Conservation (phyloP, 1,139 yeast genomes). For the Kazachstania sp. region DNA sequence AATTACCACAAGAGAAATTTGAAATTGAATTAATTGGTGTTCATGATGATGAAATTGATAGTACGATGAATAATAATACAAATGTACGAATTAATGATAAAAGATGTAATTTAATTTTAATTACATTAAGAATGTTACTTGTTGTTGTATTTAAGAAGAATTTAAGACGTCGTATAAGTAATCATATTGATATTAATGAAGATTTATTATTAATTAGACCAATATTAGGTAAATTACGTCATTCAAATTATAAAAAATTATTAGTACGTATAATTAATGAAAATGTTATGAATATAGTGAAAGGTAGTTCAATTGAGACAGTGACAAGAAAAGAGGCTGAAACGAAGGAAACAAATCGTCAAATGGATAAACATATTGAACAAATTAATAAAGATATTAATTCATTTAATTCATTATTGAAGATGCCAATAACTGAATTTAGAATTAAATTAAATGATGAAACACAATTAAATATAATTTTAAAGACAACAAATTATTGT, state of each 20-base stretch:
- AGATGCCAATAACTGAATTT: constrained; percentile 19
- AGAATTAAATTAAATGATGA: constrained; percentile 11
- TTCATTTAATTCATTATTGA: constrained; percentile 19
- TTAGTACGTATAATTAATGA: constrained; percentile 24
- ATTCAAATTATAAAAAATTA: constrained; percentile 24
- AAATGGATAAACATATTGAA: constrained; percentile 14
- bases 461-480: constrained; percentile 13
- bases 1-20: constrained; percentile 54
- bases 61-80: constrained; percentile 24
- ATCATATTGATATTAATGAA: constrained; percentile 9
- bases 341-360: not conserved
- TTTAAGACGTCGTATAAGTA: constrained; percentile 19
- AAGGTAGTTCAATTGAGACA: constrained; percentile 5
- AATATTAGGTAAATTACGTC: constrained; percentile 28
- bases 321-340: constrained; percentile 7
- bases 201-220: constrained; percentile 28
- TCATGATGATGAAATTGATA: not conserved
- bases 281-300: constrained; percentile 20
- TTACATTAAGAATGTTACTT: constrained; percentile 40
- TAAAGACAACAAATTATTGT: constrained; percentile 29
- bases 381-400: constrained; percentile 21
- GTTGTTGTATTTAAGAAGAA: constrained; percentile 40
- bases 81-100: constrained; percentile 29
- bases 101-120: constrained; percentile 35
- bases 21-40: constrained; percentile 49